Conservation (phyloP, 23 red algal species). For the Chondrus crispus region DNA sequence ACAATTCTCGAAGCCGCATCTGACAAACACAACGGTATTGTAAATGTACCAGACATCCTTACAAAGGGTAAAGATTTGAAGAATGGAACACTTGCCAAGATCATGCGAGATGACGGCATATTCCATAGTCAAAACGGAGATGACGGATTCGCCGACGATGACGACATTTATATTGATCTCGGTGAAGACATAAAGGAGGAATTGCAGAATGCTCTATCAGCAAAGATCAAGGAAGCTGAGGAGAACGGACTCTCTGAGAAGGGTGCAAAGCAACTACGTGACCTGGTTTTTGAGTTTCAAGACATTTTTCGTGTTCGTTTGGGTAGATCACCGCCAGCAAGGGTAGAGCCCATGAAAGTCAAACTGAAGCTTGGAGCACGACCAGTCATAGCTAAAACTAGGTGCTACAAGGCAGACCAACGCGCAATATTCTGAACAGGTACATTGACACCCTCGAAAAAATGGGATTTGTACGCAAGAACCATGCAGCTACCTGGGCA, state of each 20-base stretch:
- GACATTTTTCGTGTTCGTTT: too few species aligned
- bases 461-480: neutral
- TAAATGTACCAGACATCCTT: neutral
- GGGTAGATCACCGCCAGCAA: neutral
- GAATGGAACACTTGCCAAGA: neutral
- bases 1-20: neutral
- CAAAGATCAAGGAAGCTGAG: neutral
- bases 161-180: constrained; percentile 9
- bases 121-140: neutral
- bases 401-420: neutral
- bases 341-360: neutral
- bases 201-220: neutral
- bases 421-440: neutral
- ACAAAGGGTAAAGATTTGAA: neutral
- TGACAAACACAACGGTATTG: neutral
- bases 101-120: neutral
- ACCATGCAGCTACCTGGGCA: neutral
- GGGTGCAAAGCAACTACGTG: neutral
- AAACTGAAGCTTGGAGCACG: neutral
- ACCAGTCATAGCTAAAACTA: neutral
- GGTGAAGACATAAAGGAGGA: neutral
- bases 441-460: neutral
- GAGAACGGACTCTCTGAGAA: neutral
- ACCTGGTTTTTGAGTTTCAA: neutral
- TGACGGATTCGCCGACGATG: neutral